Base-by-base conservation (phyloP, 495 filamentous ascomycete genomes). In the Penicillium lividum region DNA sequence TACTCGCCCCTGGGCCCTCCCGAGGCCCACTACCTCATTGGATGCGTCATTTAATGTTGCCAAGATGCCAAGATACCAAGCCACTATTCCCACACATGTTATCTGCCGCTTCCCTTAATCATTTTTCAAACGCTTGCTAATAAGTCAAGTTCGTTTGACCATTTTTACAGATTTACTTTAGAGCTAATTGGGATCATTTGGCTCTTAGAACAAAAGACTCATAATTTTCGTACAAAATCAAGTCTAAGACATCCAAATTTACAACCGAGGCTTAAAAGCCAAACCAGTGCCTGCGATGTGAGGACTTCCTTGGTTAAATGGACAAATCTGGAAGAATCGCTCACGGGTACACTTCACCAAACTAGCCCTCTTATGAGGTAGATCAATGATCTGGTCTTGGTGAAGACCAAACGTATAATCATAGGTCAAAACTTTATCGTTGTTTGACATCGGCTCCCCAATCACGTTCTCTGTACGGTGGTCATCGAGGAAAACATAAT, bases 401-500 rank as follows among this genome's bases (percentile, higher is more conserved):
- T 78, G 77, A 54, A 88, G 81, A 1, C 84, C 84, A 49, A 84
- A 80, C 28, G 82, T 79, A 51, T 83, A 76, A 57, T 87, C 84
- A 68, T 87, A 87, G 49, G 79, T 77, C 42, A 86, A 72, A 30
- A 86, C 79, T 5, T 78, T 81, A 43, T 72, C 77, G 58, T 82
- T 84, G 8, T 78, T 84, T 48, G 76, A 78, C 66, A 80, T 79
- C 40, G 84, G 85, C 74, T 88, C 85, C 44, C 84, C 85, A 7
- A 87, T 82, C 2, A 86, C 79, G 58, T 74, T 65, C 63, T 72
- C 74, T 2, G 85, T 88, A 46, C 85, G 82, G 52, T 81, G 79
- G 53, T 87, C 85, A 66, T 88, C 85, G 15, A 88, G 74, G 68
- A 84, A 87, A 61, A 82, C 69, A 64, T 85, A 87, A 65, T 87